Base-by-base conservation (phyloP, 352 stramenopile species). In the Phytophthora brassicae region DNA sequence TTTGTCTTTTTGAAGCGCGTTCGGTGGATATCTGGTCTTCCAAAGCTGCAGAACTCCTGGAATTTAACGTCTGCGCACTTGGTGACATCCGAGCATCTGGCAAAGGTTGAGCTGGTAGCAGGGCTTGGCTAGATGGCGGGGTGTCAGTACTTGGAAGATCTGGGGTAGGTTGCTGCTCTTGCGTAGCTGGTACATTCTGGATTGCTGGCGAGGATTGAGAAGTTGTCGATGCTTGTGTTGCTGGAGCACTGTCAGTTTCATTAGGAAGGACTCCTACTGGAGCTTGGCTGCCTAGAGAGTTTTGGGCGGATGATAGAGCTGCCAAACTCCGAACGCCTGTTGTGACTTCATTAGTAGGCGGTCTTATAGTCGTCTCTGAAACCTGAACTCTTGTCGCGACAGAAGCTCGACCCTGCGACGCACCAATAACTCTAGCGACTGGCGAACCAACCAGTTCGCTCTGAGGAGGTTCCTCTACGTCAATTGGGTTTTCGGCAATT, bases 1-100 rank as follows among this genome's bases (percentile, higher is more conserved):
- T 60, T 29, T 68, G 64, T 23, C 49, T 55, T 52, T 72, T 72
- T 20, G 50, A 53, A 5, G 52, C 17, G 24, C 39, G 51, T 20
- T 60, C 58, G 3, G 17, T 1, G 13, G 20, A 6, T 29, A 50
- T 51, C 20, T 12, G 17, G 4, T 11, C 4, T 50, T 60, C 42
- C 9, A 9, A 13, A 23, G 17, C 19, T 17, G 26, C 11, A 49
- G 9, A 42, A 42, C 14, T 42, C n/a, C n/a, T 17, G n/a, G 16
- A 43, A 12, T 1, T 20, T 16, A 22, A 8, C 36, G 39, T 16
- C 16, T 26, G 26, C 5, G 20, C 11, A 23, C 16, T 5, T 20
- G 33, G 17, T 20, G 17, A 17, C 3, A 3, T 38, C 7, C 6
- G 24, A 19, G 6, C 23, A 43, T 17, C 20, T 56, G 7, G 11